Conservation (phyloP, 2,329 filamentous ascomycete species). For the Alternaria postmessia region DNA sequence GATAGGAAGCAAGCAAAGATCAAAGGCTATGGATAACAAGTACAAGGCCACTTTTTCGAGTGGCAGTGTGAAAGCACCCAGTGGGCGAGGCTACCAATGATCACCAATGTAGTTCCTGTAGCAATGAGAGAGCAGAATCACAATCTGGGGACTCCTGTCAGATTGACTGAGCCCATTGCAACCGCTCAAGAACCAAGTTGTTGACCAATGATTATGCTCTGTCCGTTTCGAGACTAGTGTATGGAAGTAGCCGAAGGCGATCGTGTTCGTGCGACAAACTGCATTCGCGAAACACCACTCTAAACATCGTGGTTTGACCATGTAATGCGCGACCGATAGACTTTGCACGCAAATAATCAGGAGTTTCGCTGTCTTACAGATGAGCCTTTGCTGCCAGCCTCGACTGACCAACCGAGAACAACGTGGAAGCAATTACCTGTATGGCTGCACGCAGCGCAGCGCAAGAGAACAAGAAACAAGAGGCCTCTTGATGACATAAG, state of each 20-base stretch:
- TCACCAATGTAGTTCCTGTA: neutral
- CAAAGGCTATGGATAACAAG: conserved; percentile 51
- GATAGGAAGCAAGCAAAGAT: conserved; percentile 67
- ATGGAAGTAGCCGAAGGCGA: conserved; percentile 12
- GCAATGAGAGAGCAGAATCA: neutral
- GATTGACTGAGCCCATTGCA: neutral
- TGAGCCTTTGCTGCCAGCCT: neutral
- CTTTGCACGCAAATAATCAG: neutral
- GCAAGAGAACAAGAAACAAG: neutral
- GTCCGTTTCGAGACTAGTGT: conserved; percentile 9
- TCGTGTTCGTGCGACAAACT: conserved; percentile 18
- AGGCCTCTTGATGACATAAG: neutral
- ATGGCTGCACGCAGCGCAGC: neutral
- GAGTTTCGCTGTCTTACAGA: neutral
- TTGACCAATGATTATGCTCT: neutral
- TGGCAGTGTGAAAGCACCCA: conserved; percentile 36
- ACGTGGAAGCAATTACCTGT: neutral
- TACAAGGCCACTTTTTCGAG: conserved; percentile 46
- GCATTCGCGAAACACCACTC: conserved; percentile 33
- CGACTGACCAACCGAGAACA: neutral
- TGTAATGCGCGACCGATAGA: conserved; percentile 1
- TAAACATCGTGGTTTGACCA: conserved; percentile 41
- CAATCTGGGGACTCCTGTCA: neutral
- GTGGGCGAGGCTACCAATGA: conserved; percentile 22
- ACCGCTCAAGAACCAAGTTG: neutral